phyloP scores from a whole-genome alignment of 2,329 filamentous ascomycete species.

The Calonectria hongkongensis region DNA sequence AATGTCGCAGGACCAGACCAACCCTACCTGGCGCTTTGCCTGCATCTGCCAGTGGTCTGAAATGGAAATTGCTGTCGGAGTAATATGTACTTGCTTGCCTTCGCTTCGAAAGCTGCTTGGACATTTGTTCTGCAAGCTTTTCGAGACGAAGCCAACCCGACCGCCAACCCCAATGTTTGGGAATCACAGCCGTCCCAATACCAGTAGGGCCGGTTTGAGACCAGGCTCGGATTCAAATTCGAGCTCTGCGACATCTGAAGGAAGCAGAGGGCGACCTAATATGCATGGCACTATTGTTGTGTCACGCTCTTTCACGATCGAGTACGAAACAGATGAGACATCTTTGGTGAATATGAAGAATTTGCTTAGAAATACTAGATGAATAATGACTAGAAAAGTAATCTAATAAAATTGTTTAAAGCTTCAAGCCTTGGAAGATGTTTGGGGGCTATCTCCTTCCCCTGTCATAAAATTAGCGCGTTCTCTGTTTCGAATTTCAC shows the following conservation, averaged over 20 bases:
- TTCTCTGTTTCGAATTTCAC: no score
- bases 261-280: neutral
- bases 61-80: slow-evolving; percentile 5
- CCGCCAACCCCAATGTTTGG: neutral
- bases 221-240: neutral
- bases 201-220: neutral
- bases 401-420: neutral
- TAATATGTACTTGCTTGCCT: slow-evolving; percentile 10
- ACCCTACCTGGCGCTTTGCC: slow-evolving; percentile 16
- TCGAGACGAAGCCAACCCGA: neutral
- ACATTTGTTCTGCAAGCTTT: neutral
- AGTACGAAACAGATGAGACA: slow-evolving; percentile 16
- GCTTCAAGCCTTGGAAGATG: no score
- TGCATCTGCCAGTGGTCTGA: slow-evolving; percentile 10
- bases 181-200: neutral
- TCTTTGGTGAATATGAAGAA: slow-evolving; percentile 2
- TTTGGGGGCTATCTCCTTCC: no score
- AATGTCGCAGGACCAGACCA: slow-evolving; percentile 16
- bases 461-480: no score
- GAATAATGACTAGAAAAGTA: neutral
- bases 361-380: neutral
- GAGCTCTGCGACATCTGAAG: neutral
- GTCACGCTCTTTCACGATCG: slow-evolving; percentile 10
- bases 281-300: neutral
- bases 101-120: slow-evolving; percentile 7